phyloP scores from a whole-genome alignment of 208 protist species.

The Trichomonas gallinae region DNA sequence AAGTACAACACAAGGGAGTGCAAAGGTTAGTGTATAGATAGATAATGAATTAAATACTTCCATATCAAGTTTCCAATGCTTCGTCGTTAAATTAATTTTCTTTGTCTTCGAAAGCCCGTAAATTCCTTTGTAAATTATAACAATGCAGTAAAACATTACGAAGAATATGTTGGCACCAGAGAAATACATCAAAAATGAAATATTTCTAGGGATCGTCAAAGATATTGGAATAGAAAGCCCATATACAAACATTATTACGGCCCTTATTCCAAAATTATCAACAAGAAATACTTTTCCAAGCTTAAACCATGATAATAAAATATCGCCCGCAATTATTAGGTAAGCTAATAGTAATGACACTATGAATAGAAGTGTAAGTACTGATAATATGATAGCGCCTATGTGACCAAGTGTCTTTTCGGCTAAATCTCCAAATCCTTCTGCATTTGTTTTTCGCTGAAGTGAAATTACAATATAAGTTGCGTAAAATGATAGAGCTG shows the following conservation, averaged over 20 bases:
- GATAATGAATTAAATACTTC: background rate
- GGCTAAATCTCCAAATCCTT: background rate
- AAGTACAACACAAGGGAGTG: background rate
- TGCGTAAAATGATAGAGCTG: background rate
- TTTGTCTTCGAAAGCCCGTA: background rate
- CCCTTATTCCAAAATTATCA: background rate
- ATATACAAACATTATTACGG: background rate
- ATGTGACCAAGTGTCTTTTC: background rate
- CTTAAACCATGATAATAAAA: background rate
- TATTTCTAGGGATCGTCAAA: background rate
- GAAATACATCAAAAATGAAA: background rate
- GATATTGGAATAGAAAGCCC: background rate
- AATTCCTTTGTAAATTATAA: background rate
- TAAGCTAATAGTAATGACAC: background rate
- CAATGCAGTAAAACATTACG: background rate
- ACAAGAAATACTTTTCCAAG: background rate
- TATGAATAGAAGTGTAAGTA: background rate
- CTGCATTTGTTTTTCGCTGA: background rate
- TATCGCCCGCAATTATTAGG: background rate
- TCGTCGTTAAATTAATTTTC: background rate
- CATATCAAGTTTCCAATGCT: background rate
- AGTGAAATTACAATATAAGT: background rate
- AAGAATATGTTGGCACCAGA: background rate
- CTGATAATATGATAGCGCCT: background rate
- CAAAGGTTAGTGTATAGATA: background rate